Base-by-base conservation (phyloP, 495 filamentous ascomycete genomes). In the Pseudevernia furfuracea region DNA sequence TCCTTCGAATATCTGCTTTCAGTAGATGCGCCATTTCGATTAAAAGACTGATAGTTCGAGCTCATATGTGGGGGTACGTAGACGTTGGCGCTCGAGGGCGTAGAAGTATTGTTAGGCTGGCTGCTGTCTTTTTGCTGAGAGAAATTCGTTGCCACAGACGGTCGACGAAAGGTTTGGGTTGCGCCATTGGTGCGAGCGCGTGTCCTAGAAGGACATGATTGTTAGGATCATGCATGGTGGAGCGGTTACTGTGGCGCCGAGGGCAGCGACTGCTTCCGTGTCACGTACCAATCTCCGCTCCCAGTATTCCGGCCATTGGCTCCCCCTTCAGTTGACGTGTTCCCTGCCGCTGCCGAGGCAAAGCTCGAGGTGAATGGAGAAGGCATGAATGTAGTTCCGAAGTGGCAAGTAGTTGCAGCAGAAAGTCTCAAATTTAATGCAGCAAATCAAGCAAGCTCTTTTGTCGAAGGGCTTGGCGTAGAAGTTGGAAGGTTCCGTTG, bases 81-180 rank as follows among this genome's bases (percentile, higher is more conserved):
- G 62, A 83, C 75, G 67, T 79, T 78, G 60, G 80, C 69, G 44
- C 79, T 79, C 4, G 82, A 74, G 61, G 81, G 81, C 65, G 79
- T 76, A 60, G 76, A 74, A 55, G 79, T 80, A 53, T 75, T 70
- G 28, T 70, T 76, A 64, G 75, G 69, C 69, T 81, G 80, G 70
- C 73, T 78, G 68, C 73, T 72, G 57, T 84, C 81, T 64, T 77
- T 76, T 59, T 71, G 76, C 64, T 81, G 77, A 58, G 80, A 81
- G 71, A 77, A 76, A 71, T 83, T 85, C 39, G 84, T 85, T 65
- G 87, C 85, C 66, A 86, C 82, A 66, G 91, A 94, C 32, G 89
- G 80, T 66, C 92, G 87, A 63, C 92, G 90, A 74, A 96, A 91
- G 64, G 91, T 95, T 63, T 92, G 84, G 49, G 90, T 92, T 64